Conservation (phyloP, 805 yeast species). For the Saccharomycopsis javanensis region DNA sequence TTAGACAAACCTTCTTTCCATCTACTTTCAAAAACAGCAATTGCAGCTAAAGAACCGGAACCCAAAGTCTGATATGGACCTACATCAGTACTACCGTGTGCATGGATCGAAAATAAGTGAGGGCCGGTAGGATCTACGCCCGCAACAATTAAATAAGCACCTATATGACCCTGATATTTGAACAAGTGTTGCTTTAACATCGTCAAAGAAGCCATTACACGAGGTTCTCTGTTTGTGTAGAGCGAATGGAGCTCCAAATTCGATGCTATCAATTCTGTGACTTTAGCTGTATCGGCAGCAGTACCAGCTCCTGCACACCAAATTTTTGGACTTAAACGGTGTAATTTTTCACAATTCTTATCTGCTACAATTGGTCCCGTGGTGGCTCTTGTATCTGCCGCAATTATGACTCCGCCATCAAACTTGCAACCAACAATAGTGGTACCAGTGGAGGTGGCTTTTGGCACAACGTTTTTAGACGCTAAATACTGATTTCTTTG, state of each 20-base stretch:
- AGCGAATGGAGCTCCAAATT: slow-evolving; percentile 85
- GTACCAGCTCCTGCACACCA: slow-evolving; percentile 99
- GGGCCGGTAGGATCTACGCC: slow-evolving; percentile 97
- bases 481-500: slow-evolving; percentile 77
- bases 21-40: slow-evolving; percentile 88
- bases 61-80: slow-evolving; percentile 91
- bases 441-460: slow-evolving; percentile 97
- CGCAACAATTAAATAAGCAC: slow-evolving; percentile 96
- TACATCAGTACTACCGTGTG: slow-evolving; percentile 96
- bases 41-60: slow-evolving; percentile 95
- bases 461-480: slow-evolving; percentile 69
- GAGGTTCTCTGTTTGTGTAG: slow-evolving; percentile 75
- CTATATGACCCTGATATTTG: slow-evolving; percentile 94
- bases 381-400: slow-evolving; percentile 98
- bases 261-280: slow-evolving; percentile 84
- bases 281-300: slow-evolving; percentile 99
- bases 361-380: slow-evolving; percentile 95
- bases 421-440: slow-evolving; percentile 95
- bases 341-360: slow-evolving; percentile 93
- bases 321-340: slow-evolving; percentile 77
- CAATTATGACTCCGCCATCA: slow-evolving; percentile 90
- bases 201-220: slow-evolving; percentile 89
- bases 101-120: slow-evolving; percentile 85
- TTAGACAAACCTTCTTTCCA: slow-evolving; percentile 72
- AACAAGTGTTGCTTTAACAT: slow-evolving; percentile 91